Conservation (phyloP, 331 rosid genomes). For the Pyrus hybrid region DNA sequence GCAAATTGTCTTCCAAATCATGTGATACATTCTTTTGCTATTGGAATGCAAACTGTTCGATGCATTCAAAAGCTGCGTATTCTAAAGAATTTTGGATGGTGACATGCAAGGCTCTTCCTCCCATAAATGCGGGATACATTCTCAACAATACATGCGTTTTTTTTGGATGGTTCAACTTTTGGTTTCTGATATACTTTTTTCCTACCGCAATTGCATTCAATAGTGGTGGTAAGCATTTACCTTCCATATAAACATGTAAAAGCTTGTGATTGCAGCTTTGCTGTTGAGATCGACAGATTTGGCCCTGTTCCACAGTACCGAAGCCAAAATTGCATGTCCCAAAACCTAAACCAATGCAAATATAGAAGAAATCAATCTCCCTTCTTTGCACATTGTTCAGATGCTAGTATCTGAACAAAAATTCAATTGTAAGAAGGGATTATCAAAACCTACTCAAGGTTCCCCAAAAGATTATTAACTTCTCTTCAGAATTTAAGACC, state of each 20-base stretch:
- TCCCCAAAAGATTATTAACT: neutral
- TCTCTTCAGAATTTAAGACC: neutral
- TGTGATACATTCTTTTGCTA: no score
- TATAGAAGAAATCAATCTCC: slow-evolving; percentile 5
- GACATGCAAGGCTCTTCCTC: no score
- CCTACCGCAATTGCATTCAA: neutral
- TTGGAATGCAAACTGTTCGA: no score
- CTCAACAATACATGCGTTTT: no score
- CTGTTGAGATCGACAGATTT: slow-evolving; percentile 71
- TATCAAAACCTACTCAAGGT: neutral
- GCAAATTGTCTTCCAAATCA: neutral
- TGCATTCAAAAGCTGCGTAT: no score
- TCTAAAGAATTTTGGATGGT: no score
- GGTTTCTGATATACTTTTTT: neutral
- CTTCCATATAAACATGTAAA: slow-evolving; percentile 99
- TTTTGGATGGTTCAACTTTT: neutral
- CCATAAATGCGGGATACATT: no score
- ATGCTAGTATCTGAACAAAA: neutral
- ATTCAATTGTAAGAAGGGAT: neutral
- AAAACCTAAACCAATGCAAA: slow-evolving; percentile 39
- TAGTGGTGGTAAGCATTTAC: slow-evolving; percentile 20
- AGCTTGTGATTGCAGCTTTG: slow-evolving; percentile 84
- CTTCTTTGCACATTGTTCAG: slow-evolving; percentile 3
- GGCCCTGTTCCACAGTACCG: slow-evolving; percentile 64
- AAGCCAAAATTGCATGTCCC: slow-evolving; percentile 67